Evolutionary conservation across 108 stramenopile genomes (phyloP), one percentile per base, ranked within the genome.

Genomic region (Stephanodiscus triporus): DNA sequence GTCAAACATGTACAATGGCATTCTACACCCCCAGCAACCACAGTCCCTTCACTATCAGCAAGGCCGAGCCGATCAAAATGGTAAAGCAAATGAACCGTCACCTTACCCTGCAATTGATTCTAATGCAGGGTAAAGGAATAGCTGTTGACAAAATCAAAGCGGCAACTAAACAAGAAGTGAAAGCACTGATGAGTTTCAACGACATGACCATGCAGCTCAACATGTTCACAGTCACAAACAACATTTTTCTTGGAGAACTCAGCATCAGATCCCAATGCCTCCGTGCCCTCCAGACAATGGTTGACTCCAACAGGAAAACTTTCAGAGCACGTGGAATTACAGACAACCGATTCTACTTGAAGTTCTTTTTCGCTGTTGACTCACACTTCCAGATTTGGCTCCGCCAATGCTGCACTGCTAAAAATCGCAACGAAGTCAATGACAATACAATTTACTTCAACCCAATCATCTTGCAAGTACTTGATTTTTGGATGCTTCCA

Each of bases 351-450:
- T 53, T 24, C 51, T 20, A 4, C 6, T 53, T 8, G 7, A 53
- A 53, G 14, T 53, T 53, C 51, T 0, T 19, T 7, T 24, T 53
- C 51, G n/a, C 24, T 19, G 51, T 53, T 8, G 51, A 53, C 51
- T 24, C 20, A 53, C 51, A 17, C 4, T 53, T 53, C 51, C 51
- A 53, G n/a, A 20, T 53, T 19, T 53, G 51, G 51, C 51, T 53
- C 5, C 8, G n/a, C 17, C 4, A 24, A 3, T 53, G 51, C 6
- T 7, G 24, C 1, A 53, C 14, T 24, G 51, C 20, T 0, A 53
- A 5, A 4, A 0, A 53, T 19, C 51, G 51, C 1, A 6, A 20
- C 51, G 20, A 53, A 20, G 51, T 53, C 5, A 19, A 53, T 8
- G 51, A 53, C n/a, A 53, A 19, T 17, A 53, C 6, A 11, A 53